phyloP scores from a whole-genome alignment of 176 grass and related monocot genomes.

The Bonia amplexicaulis region DNA sequence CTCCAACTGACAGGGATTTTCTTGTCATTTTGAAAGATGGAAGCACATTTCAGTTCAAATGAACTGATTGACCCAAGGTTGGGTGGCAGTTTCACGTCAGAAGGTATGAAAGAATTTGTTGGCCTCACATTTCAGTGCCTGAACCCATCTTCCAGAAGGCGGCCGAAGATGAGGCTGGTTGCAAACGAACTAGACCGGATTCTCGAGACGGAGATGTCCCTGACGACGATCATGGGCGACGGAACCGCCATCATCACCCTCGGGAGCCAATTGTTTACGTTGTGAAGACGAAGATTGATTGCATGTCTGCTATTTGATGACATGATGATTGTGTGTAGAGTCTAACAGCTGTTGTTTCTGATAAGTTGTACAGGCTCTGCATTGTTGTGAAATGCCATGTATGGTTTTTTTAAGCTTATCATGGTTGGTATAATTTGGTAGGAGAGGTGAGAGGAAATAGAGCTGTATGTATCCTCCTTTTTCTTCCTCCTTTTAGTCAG shows the following conservation, averaged over 20 bases:
- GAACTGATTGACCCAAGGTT: constrained; percentile 77
- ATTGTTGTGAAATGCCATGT: constrained; percentile 43
- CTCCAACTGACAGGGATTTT: constrained; percentile 28
- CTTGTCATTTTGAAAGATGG: constrained; percentile 53
- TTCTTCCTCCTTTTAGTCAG: constrained; percentile 26
- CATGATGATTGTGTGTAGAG: constrained; percentile 41
- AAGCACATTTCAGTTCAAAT: constrained; percentile 53
- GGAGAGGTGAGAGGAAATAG: constrained; percentile 33
- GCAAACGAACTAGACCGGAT: constrained; percentile 66
- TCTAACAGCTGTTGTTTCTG: constrained; percentile 39
- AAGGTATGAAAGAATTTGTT: constrained; percentile 81
- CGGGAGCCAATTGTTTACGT: constrained; percentile 90
- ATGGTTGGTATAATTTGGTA: constrained; percentile 49
- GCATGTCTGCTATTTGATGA: constrained; percentile 62
- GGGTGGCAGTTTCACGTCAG: constrained; percentile 74
- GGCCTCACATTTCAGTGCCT: constrained; percentile 68
- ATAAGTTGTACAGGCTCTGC: constrained; percentile 37
- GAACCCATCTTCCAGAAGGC: constrained; percentile 54
- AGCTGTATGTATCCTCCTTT: constrained; percentile 31
- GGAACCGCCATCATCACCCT: constrained; percentile 90
- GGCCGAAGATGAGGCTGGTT: constrained; percentile 66
- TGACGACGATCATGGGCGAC: constrained; percentile 90
- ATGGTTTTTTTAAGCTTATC: constrained; percentile 50
- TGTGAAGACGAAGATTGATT: constrained; percentile 37
- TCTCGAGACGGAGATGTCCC: constrained; percentile 83